Conservation (phyloP, 2,329 filamentous ascomycete species). For the Pseudogymnoascus sp. region DNA sequence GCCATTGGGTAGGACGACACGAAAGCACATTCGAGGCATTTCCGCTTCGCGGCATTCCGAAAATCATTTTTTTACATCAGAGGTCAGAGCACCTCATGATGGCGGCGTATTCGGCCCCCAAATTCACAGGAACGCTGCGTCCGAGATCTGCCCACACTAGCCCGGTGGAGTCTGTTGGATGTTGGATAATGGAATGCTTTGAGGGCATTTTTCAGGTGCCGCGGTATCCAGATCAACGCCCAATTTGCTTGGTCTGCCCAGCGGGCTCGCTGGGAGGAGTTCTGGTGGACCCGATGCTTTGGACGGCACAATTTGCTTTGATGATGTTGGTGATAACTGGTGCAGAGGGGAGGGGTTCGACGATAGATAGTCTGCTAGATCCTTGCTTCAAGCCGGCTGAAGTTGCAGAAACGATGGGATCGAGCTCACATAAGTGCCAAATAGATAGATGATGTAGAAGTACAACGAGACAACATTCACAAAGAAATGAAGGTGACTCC, state of each 20-base stretch:
- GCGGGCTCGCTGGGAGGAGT: not conserved
- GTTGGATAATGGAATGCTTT: conserved; percentile 3
- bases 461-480: not conserved
- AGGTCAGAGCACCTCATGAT: conserved; percentile 1
- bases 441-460: not conserved
- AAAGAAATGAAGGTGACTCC: not conserved
- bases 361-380: not conserved
- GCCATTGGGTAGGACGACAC: not conserved
- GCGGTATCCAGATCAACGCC: conserved; percentile 2
- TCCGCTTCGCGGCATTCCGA: not conserved
- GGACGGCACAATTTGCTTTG: not conserved
- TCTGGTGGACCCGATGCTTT: not conserved
- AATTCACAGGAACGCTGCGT: not conserved
- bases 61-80: not conserved
- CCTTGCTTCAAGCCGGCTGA: conserved; percentile 4
- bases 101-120: not conserved
- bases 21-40: not conserved
- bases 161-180: conserved; percentile 5
- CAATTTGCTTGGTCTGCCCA: not conserved
- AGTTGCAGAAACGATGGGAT: not conserved
- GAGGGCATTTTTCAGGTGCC: not conserved
- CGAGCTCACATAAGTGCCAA: not conserved
- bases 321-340: conserved; percentile 1
- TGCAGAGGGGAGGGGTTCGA: not conserved
- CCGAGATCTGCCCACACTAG: conserved; percentile 2